Evolutionary conservation across 2,329 filamentous ascomycete species (phyloP), one percentile per base, ranked within the genome.

Genomic region (Alternaria consortialis): DNA sequence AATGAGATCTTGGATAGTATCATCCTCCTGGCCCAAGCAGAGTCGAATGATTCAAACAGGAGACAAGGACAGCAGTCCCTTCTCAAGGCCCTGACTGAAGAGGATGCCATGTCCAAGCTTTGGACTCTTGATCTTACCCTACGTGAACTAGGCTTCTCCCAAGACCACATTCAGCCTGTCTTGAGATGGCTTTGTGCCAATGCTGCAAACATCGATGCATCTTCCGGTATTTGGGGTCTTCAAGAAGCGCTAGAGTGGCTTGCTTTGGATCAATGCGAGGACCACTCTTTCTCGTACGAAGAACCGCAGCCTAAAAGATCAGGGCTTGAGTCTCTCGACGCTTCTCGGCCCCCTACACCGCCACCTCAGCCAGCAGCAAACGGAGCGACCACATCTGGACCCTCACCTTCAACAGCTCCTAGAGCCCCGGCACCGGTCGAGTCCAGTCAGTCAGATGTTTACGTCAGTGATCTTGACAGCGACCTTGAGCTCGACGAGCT

Each of bases 161-260:
- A 68, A 17, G 67, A 72, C 15, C 70, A 77, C 42, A 68, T 73
- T 2, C 66, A 74, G 59, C 70, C 75, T 13, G 75, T 74, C 4
- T 54, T 77, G 42, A 70, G 62, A 53, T 79, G 76, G 76, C 64
- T 79, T 0, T 79, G 75, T 53, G 74, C 75, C 13, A 71, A 77
- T 59, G 76, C 78, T 23, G 71, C 66, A 37, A 67, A 67, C 36
- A 31, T 77, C n/a, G 88, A 88, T 63, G 85, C 90, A 56, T 81
- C 84, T 3, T 72, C 82, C 23, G 84, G 85, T 43, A 86, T 93
- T 13, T 97, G 93, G 91, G 93, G 94, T 9, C 81, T 98, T 36
- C 90, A 96, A 63, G 94, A 97, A 79, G 89, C 91, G 27, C 78
- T 99, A 20, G 92, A 97, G 70, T 97, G 93, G 92, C 85, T 98